phyloP scores from a whole-genome alignment of 371 early-diverging fungal species.

The Furculomyces boomerangus region DNA sequence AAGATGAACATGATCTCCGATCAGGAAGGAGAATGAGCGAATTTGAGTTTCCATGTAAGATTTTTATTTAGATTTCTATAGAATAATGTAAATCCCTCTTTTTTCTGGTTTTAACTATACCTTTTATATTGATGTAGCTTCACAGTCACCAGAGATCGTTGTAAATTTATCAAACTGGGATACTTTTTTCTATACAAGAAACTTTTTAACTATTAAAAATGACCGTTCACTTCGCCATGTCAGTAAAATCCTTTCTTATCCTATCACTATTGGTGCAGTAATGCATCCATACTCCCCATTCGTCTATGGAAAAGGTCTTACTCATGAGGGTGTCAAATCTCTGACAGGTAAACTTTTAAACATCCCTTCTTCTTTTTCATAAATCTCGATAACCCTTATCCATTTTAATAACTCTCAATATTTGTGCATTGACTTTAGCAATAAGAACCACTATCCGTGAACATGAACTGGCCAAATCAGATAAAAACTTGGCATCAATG shows the following conservation, averaged over 20 bases:
- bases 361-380: neutral
- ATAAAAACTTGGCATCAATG: conserved; percentile 23
- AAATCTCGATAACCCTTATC: neutral
- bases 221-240: conserved; percentile 63
- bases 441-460: conserved; percentile 47
- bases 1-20: conserved; percentile 70
- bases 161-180: conserved; percentile 71
- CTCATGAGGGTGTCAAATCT: conserved; percentile 39
- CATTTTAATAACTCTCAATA: neutral
- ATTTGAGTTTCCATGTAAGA: conserved; percentile 62
- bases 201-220: conserved; percentile 54
- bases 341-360: conserved; percentile 1
- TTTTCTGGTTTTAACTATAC: neutral
- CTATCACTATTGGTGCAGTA: conserved; percentile 59
- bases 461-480: conserved; percentile 23
- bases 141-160: conserved; percentile 55
- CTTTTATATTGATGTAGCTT: conserved; percentile 21
- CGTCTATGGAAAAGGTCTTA: conserved; percentile 38
- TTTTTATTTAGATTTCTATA: neutral
- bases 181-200: conserved; percentile 61
- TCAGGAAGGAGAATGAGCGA: conserved; percentile 58
- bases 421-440: conserved; percentile 22
- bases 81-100: neutral
- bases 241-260: conserved; percentile 63
- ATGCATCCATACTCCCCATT: conserved; percentile 59